Percentiles rank a stretch among this genome's conserved stretches.
These are phyloP conservation scores for Exophiala mesophila DNA, from an alignment of 2,329 filamentous ascomycete species.

Conservation along the genomic window DNA sequence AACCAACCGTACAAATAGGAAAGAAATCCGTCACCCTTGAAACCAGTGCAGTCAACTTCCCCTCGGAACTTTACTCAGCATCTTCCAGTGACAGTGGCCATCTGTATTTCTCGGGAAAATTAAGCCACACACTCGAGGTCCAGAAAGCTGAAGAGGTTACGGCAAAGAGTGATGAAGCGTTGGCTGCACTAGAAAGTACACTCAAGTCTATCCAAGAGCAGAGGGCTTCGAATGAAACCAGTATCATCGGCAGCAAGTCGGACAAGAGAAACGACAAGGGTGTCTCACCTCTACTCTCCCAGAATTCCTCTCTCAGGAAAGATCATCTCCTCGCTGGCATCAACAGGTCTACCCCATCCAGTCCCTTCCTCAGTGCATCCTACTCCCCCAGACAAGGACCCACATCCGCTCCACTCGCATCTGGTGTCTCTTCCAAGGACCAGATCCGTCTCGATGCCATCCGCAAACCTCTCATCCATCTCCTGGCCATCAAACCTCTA, in stretches of 20 bases:
- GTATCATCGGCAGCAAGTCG: slow-evolving; percentile 36
- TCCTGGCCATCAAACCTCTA: slow-evolving; percentile 51
- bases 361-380: slow-evolving; percentile 37
- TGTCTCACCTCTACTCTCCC: slow-evolving; percentile 29
- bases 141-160: slow-evolving; percentile 52
- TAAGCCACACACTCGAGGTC: slow-evolving; percentile 55
- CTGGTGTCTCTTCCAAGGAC: slow-evolving; percentile 24
- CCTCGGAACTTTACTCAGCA: slow-evolving; percentile 54
- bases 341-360: slow-evolving; percentile 38
- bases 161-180: slow-evolving; percentile 54
- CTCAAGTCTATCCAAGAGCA: slow-evolving; percentile 56
- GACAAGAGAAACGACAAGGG: slow-evolving; percentile 33
- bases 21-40: slow-evolving; percentile 53
- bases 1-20: slow-evolving; percentile 53
- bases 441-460: slow-evolving; percentile 39
- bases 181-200: slow-evolving; percentile 55
- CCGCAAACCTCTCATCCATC: slow-evolving; percentile 43
- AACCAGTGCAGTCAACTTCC: slow-evolving; percentile 49
- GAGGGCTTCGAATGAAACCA: slow-evolving; percentile 55
- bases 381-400: slow-evolving; percentile 35
- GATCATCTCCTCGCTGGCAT: slow-evolving; percentile 37
- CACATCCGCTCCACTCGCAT: slow-evolving; percentile 40
- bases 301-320: slow-evolving; percentile 31
- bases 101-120: slow-evolving; percentile 52
- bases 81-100: slow-evolving; percentile 39